These are phyloP conservation scores for Lactarius vividus DNA, from an alignment of 768 basidiomycete genomes.

Conservation along the genomic window DNA sequence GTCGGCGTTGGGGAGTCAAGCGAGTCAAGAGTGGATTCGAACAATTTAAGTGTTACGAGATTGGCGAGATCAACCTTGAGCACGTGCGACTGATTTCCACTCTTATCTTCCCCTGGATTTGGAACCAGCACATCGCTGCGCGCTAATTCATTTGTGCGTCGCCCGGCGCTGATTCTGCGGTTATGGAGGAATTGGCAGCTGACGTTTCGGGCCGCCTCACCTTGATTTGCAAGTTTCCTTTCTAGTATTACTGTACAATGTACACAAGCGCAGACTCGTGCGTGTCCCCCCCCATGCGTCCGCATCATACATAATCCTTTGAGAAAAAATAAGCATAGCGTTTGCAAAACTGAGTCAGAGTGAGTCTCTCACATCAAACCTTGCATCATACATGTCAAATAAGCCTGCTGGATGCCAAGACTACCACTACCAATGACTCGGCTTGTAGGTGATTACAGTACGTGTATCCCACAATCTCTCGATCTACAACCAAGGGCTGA, in stretches of 20 bases:
- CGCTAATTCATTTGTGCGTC: too few relatives aligned
- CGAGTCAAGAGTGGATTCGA: neutral
- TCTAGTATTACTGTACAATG: too few relatives aligned
- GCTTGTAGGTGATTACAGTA: neutral
- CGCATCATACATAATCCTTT: neutral
- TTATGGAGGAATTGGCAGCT: neutral
- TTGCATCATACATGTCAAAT: too few relatives aligned
- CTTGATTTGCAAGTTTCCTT: neutral
- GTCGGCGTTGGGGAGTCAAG: neutral
- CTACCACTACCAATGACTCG: neutral
- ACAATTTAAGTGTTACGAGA: neutral
- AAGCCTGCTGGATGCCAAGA: neutral
- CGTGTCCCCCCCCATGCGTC: too few relatives aligned
- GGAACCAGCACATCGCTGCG: too few relatives aligned
- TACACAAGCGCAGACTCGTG: too few relatives aligned
- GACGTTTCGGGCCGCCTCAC: neutral
- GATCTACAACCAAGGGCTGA: neutral
- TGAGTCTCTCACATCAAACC: too few relatives aligned
- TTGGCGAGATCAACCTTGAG: neutral
- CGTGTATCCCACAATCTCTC: neutral
- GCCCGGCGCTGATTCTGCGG: too few relatives aligned
- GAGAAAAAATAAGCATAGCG: neutral
- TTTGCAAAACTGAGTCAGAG: too few relatives aligned
- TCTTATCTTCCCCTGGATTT: neutral
- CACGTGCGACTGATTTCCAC: neutral